Base-by-base conservation (phyloP, 441 rosid species). In the Mallotus repandus region DNA sequence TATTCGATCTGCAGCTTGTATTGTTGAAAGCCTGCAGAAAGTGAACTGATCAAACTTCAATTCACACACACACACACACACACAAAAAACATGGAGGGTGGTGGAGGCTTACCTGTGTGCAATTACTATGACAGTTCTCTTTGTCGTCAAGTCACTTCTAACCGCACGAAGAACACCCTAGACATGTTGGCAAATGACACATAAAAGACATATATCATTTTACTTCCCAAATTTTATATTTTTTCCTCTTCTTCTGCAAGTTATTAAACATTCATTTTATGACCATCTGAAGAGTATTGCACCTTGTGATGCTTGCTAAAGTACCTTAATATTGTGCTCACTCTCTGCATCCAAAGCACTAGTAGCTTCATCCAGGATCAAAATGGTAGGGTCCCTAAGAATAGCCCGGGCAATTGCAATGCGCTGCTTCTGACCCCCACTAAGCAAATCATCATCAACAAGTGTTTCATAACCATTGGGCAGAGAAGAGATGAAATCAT, bases 281-380 rank as follows among this genome's bases (percentile, higher is more conserved):
- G n/a, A 7, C 18, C 10, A 22, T 35, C 15, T n/a, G 19, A 32
- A 18, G 54, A 41, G 13, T 38, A 38, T 38, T 4, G 7, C 1
- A 19, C 68, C 10, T 50, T 12, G 41, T 12, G 41, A 12, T 61
- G 53, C 41, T 68, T 22, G 69, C 57, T 14, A 45, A 35, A 41
- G 25, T 82, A 95, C 98, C 97, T 91, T 92, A 64, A 92, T 83
- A 68, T 91, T 91, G 85, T 95, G 98, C 79, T 95, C 99, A 62
- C 99, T 95, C 84, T 95, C 97, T 69, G 99, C 99, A 83, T 92
- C 99, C 60, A 94, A 86, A 60, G 97, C 98, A 74, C 97, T 91
- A 9, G 99, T 92, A 55, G 99, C 97, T 85, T 94, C 99, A 81
- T 94, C 99, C 19, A 94, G 94, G 78, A 94, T 89, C 76, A 94